Percentiles rank a stretch among this genome's conserved stretches.
Evolutionary conservation across 768 basidiomycete genomes (phyloP).

Genomic region (Pholiota molesta): DNA sequence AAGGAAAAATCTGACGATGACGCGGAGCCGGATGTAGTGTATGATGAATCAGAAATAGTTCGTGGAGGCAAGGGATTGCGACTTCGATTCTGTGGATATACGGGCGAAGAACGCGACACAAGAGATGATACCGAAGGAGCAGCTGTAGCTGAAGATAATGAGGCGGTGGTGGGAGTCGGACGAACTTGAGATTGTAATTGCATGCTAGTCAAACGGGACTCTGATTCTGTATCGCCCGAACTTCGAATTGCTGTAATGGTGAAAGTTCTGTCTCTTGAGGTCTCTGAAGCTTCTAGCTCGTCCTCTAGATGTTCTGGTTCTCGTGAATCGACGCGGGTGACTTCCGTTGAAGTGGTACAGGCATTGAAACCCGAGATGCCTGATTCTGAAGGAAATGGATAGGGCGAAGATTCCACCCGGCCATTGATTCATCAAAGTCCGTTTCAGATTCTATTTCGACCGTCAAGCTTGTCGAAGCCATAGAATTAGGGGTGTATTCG

Average conservation of each 20-base stretch:
- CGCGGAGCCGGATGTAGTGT: slow-evolving; percentile 14
- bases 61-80: slow-evolving; percentile 22
- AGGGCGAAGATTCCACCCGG: slow-evolving; percentile 16
- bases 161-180: slow-evolving; percentile 4
- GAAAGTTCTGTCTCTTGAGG: slow-evolving; percentile 19
- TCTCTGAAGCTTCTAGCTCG: slow-evolving; percentile 18
- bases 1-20: slow-evolving; percentile 21
- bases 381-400: slow-evolving; percentile 14
- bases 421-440: slow-evolving; percentile 28
- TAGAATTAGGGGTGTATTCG: slow-evolving; percentile 26
- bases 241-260: slow-evolving; percentile 1
- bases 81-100: slow-evolving; percentile 14
- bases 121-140: slow-evolving; percentile 15
- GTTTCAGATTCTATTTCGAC: slow-evolving; percentile 39
- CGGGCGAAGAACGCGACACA: slow-evolving; percentile 1
- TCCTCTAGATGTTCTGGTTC: slow-evolving; percentile 22
- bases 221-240: slow-evolving; percentile 14
- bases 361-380: slow-evolving; percentile 4
- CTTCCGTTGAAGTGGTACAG: slow-evolving; percentile 17
- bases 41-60: slow-evolving; percentile 21
- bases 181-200: slow-evolving; percentile 21
- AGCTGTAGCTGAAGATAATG: neutral
- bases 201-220: slow-evolving; percentile 15
- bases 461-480: slow-evolving; percentile 36
- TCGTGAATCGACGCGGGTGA: slow-evolving; percentile 19